phyloP scores from a whole-genome alignment of 31 red algal species.

The Odonthalia washingtoniensis region DNA sequence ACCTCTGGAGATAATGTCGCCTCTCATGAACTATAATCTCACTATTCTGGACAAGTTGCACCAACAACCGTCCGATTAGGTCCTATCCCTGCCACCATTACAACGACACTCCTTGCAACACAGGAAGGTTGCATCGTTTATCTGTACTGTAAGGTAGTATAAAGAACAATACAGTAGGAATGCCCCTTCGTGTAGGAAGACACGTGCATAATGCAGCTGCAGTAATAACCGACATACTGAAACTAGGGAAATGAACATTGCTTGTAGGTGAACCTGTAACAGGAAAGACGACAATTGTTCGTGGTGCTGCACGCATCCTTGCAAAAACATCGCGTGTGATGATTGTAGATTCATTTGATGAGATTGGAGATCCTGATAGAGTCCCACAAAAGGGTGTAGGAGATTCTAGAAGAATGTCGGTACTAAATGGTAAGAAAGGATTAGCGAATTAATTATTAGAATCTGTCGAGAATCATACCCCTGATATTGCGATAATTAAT shows the following conservation, averaged over 20 bases:
- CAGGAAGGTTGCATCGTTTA: constrained; percentile 49
- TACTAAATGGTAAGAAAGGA: not conserved
- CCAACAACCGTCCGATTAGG: too few species aligned
- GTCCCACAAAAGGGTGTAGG: constrained; percentile 16
- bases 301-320: constrained; percentile 35
- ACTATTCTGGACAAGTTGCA: too few species aligned
- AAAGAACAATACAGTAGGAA: not conserved
- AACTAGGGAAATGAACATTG: not conserved
- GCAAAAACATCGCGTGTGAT: constrained; percentile 16
- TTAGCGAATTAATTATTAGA: constrained; percentile 14
- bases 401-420: constrained; percentile 41
- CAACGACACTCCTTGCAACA: too few species aligned
- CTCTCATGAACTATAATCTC: too few species aligned
- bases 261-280: constrained; percentile 18
- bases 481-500: too few species aligned
- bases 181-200: constrained; percentile 21
- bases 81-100: too few species aligned
- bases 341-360: constrained; percentile 48
- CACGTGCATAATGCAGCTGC: constrained; percentile 12
- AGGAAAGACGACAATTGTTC: constrained; percentile 45
- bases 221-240: constrained; percentile 11
- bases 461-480: constrained; percentile 38
- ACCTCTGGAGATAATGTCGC: too few species aligned
- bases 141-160: not conserved
- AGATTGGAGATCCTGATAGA: constrained; percentile 25